These are phyloP conservation scores for Acarospora socialis DNA, from an alignment of 2,329 filamentous ascomycete genomes.

Conservation along the genomic window DNA sequence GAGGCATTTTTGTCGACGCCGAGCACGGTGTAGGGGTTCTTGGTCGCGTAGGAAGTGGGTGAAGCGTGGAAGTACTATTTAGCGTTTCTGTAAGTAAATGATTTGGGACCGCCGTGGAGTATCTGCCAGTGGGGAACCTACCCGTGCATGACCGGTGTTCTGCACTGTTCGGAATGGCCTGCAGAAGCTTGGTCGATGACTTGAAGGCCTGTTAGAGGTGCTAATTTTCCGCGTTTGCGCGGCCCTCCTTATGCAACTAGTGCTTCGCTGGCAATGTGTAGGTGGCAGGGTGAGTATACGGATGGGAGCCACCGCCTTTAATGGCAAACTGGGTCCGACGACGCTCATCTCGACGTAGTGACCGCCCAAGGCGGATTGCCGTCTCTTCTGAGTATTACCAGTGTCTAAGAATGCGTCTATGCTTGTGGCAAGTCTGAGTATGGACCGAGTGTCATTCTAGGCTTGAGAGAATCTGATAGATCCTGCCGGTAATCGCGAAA, in stretches of 20 bases:
- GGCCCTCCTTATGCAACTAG: too few species aligned
- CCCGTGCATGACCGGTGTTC: slow-evolving; percentile 2
- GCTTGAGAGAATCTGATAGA: too few species aligned
- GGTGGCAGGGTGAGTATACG: slow-evolving; percentile 6
- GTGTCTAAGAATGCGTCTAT: too few species aligned
- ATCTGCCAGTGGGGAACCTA: too few species aligned
- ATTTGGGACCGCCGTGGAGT: neutral
- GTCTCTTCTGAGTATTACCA: too few species aligned
- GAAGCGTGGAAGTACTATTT: slow-evolving; percentile 31
- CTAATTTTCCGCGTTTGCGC: too few species aligned
- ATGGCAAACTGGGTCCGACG: slow-evolving; percentile 3
- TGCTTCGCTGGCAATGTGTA: slow-evolving; percentile 4
- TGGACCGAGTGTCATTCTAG: too few species aligned
- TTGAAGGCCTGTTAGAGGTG: too few species aligned
- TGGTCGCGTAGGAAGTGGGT: slow-evolving; percentile 49
- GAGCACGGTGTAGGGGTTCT: slow-evolving; percentile 77
- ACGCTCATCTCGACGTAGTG: slow-evolving; percentile 10
- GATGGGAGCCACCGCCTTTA: slow-evolving; percentile 8
- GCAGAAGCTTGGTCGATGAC: too few species aligned
- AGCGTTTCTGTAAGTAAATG: slow-evolving; percentile 1
- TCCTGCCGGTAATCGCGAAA: too few species aligned
- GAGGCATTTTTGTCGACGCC: slow-evolving; percentile 74
- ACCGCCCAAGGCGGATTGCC: too few species aligned
- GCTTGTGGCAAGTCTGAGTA: too few species aligned
- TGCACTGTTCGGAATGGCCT: slow-evolving; percentile 6